These are phyloP conservation scores for Tuber brumale DNA, from an alignment of 495 filamentous ascomycete species.

Conservation along the genomic window DNA sequence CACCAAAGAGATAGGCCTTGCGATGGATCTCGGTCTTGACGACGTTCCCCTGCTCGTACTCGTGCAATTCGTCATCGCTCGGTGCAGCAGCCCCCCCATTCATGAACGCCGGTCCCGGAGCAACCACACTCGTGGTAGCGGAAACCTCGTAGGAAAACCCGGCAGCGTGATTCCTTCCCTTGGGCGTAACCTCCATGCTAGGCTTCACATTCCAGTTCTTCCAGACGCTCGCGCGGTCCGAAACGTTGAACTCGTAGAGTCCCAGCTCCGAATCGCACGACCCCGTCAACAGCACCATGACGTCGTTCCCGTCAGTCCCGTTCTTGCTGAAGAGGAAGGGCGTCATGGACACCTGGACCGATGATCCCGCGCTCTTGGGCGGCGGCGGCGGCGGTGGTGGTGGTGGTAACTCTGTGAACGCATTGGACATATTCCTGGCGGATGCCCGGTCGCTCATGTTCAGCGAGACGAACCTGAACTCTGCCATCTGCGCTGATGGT, in stretches of 20 bases:
- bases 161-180: constrained; percentile 12
- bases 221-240: constrained; percentile 14
- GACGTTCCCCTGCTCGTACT: constrained; percentile 30
- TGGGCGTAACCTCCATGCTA: constrained; percentile 10
- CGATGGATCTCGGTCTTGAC: constrained; percentile 21
- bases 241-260: constrained; percentile 28
- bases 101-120: constrained; percentile 24
- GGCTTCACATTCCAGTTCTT: constrained; percentile 4
- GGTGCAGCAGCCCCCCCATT: constrained; percentile 6
- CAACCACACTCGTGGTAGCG: constrained; percentile 14
- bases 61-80: constrained; percentile 14
- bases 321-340: constrained; percentile 22
- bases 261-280: constrained; percentile 21
- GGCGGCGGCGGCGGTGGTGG: constrained; percentile 14
- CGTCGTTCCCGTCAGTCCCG: constrained; percentile 12
- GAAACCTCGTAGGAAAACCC: constrained; percentile 27
- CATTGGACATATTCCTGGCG: constrained; percentile 19
- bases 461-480: constrained; percentile 28
- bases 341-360: constrained; percentile 11
- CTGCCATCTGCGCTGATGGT: constrained; percentile 8
- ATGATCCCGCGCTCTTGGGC: neutral
- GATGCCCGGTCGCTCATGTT: constrained; percentile 20
- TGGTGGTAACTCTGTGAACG: constrained; percentile 19
- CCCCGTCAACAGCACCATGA: constrained; percentile 24
- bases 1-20: constrained; percentile 29